Conservation (phyloP, 2,329 filamentous ascomycete species). For the Emmonsiellopsis sp. region DNA sequence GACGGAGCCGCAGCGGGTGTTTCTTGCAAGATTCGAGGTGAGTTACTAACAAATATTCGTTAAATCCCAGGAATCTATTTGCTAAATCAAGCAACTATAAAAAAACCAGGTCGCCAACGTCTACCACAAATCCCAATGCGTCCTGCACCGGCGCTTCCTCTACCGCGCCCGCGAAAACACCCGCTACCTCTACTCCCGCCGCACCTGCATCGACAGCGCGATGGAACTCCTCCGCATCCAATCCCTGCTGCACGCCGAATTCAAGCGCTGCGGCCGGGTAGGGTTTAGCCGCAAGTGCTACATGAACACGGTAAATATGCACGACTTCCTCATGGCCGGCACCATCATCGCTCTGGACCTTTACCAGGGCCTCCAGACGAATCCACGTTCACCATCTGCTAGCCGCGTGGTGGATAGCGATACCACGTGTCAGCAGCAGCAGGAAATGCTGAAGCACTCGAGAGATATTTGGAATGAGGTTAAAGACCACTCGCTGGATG, state of each 20-base stretch:
- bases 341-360: constrained; percentile 79
- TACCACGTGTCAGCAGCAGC: constrained; percentile 49
- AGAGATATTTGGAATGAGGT: constrained; percentile 71
- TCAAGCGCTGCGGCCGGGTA: constrained; percentile 60
- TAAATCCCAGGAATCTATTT: neutral
- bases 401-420: constrained; percentile 40
- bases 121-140: constrained; percentile 79
- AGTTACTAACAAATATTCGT: constrained; percentile 7
- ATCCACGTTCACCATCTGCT: constrained; percentile 29
- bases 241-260: constrained; percentile 64
- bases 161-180: constrained; percentile 66
- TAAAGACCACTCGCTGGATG: constrained; percentile 72
- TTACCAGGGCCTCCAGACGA: constrained; percentile 45
- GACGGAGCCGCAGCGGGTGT: constrained; percentile 56
- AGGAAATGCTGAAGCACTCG: constrained; percentile 61
- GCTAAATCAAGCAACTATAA: neutral
- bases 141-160: constrained; percentile 82
- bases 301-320: constrained; percentile 67
- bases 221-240: constrained; percentile 73
- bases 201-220: constrained; percentile 76
- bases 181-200: constrained; percentile 74
- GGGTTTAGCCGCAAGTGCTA: constrained; percentile 62
- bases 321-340: constrained; percentile 77
- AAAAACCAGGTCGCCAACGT: constrained; percentile 56
- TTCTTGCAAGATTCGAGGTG: constrained; percentile 71